Evolutionary conservation across 176 grass and related monocot genomes (phyloP).

Genomic region (Poa annua): DNA sequence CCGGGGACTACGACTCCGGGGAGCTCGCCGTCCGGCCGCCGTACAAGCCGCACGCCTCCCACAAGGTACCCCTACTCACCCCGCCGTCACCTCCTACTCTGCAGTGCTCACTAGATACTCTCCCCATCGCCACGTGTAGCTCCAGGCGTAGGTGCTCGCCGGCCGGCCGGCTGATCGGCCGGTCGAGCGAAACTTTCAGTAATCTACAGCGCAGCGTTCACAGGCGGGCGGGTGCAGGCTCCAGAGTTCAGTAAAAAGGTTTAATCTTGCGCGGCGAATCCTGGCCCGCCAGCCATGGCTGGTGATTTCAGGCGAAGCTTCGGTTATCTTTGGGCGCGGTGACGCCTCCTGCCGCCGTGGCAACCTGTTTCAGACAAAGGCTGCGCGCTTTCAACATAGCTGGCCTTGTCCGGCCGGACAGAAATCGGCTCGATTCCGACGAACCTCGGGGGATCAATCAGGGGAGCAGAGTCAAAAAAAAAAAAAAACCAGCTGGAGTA

Average conservation of each 20-base stretch:
- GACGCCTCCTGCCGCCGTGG: too few species aligned
- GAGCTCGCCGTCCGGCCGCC: conserved; percentile 66
- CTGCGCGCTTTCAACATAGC: not conserved
- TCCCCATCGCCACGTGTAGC: not conserved
- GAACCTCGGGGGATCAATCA: too few species aligned
- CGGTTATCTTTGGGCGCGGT: too few species aligned
- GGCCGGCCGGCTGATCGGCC: too few species aligned
- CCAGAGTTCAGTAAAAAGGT: not conserved
- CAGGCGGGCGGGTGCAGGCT: not conserved
- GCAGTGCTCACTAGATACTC: not conserved
- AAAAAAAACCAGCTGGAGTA: too few species aligned
- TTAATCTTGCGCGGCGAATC: not conserved
- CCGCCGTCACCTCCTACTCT: not conserved
- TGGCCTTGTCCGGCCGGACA: not conserved
- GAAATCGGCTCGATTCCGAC: not conserved
- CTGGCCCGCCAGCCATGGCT: not conserved
- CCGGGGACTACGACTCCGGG: conserved; percentile 56
- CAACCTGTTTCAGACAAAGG: not conserved
- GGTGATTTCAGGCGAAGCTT: not conserved
- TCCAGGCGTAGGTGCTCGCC: not conserved
- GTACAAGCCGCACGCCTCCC: conserved; percentile 39
- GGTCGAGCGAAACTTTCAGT: not conserved
- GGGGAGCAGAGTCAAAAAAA: too few species aligned
- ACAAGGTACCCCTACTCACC: conserved; percentile 47
- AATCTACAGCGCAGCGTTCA: not conserved